A percentile compares a stretch with the other conserved stretches of the same genome.
phyloP scores from a whole-genome alignment of 169 alveolate genomes.

The Plasmodium falciparum region DNA sequence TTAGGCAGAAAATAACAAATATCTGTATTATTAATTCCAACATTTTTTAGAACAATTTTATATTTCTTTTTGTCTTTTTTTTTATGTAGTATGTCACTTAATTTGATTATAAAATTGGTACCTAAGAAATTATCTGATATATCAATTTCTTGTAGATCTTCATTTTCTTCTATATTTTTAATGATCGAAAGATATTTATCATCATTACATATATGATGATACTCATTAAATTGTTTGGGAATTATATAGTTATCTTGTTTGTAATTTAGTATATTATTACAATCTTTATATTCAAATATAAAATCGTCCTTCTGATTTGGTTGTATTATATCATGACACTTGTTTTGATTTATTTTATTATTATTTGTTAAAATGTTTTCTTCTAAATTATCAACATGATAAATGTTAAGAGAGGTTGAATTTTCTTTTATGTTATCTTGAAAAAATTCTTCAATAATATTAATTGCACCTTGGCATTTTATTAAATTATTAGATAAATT shows the following conservation, averaged over 20 bases:
- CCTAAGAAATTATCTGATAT: conserved; percentile 39
- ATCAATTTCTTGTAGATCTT: conserved; percentile 25
- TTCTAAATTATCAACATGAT: too few species aligned
- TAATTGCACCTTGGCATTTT: conserved; percentile 24
- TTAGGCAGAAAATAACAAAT: background rate
- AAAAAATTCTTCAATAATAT: conserved; percentile 35
- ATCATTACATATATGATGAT: too few species aligned
- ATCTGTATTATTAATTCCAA: background rate
- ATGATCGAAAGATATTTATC: too few species aligned
- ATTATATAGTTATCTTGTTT: background rate
- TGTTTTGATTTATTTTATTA: background rate
- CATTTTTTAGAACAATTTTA: conserved; percentile 25
- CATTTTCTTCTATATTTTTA: background rate
- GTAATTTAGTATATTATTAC: background rate
- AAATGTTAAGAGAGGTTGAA: background rate
- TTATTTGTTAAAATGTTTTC: background rate
- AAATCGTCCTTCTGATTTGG: too few species aligned
- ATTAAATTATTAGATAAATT: conserved; percentile 42
- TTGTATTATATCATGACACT: too few species aligned
- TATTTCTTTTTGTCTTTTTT: background rate
- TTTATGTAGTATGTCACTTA: conserved; percentile 9
- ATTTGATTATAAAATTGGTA: conserved; percentile 1
- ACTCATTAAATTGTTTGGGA: too few species aligned
- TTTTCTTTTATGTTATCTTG: background rate
- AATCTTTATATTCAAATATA: background rate